A percentile compares a stretch with the other conserved stretches of the same genome.
Conservation (phyloP, 306 rosid genomes). For the Cicer cuneatum region DNA sequence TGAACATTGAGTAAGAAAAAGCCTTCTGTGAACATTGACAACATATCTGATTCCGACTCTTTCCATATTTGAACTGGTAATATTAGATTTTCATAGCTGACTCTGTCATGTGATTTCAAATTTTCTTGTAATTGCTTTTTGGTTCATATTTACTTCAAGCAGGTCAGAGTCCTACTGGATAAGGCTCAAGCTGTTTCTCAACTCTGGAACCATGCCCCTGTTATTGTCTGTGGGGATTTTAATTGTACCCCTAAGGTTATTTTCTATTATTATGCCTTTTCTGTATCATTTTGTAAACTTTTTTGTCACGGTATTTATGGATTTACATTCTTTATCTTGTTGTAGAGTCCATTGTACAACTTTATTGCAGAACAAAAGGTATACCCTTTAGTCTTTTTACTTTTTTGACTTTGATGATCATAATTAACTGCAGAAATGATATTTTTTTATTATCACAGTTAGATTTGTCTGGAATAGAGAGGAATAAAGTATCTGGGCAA, state of each 20-base stretch:
- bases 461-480: conserved; percentile 72
- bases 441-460: conserved; percentile 60
- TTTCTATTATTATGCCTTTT: conserved; percentile 41
- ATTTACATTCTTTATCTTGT: conserved; percentile 38
- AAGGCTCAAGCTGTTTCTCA: conserved; percentile 80
- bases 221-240: conserved; percentile 93
- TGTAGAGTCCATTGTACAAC: conserved; percentile 91
- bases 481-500: conserved; percentile 91
- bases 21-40: conserved; percentile 23
- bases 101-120: conserved; percentile 34
- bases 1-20: not conserved
- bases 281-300: conserved; percentile 13
- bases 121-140: conserved; percentile 41
- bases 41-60: conserved; percentile 30
- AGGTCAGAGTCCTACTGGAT: conserved; percentile 83
- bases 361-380: conserved; percentile 86
- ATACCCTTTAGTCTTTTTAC: conserved; percentile 40
- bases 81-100: not conserved
- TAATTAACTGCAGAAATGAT: conserved; percentile 34
- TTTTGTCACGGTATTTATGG: conserved; percentile 25
- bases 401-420: conserved; percentile 31
- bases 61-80: conserved; percentile 22
- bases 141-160: conserved; percentile 48
- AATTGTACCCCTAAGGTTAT: conserved; percentile 94
- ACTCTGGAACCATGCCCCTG: conserved; percentile 83